Evolutionary conservation across 345 rosid species (phyloP), one percentile per base, ranked within the genome.

Genomic region (Boechera stricta): DNA sequence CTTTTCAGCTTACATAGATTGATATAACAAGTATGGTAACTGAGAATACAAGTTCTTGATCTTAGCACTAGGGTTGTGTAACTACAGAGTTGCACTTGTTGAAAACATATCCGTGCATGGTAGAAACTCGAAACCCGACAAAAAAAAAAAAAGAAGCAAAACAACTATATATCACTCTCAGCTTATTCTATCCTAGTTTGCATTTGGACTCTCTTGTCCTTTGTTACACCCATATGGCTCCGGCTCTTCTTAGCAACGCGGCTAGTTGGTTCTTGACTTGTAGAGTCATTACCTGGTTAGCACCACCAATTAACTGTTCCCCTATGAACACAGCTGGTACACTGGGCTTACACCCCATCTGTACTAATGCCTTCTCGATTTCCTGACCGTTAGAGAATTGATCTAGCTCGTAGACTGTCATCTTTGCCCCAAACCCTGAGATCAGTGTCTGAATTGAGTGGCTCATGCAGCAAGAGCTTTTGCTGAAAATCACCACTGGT

Each of bases 401-500:
- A 48, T 94, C 97, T 0, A 90, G 83, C 85, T 94, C 97, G 69
- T 87, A 90, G 5, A 89, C 86, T 0, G 86, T 90, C 10, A 86
- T 85, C 64, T 91, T 89, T 0, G 93, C 97, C 4, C 98, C 98
- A 13, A 82, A 90, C 42, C 97, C 84, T 11, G 80, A 60, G 60
- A 94, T 84, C 5, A 94, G 87, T 16, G 87, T 54, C 82, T 84
- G 85, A 58, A 89, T 86, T 5, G 93, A 75, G 70, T 87, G 91
- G 82, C 95, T 83, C 89, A 88, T 92, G 86, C 86, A 84, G 49
- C 96, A 90, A n/a, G 81, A 70, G 82, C 86, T 90, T 86, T 73
- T 86, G 90, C 91, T 91, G 78, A 91, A 94, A n/a, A 94, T 80
- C 84, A 94, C 97, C 83, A 87, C 90, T 5, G 98, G 88, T 80